phyloP scores from a whole-genome alignment of 2,329 filamentous ascomycete species.

The Aspergillus piperis region DNA sequence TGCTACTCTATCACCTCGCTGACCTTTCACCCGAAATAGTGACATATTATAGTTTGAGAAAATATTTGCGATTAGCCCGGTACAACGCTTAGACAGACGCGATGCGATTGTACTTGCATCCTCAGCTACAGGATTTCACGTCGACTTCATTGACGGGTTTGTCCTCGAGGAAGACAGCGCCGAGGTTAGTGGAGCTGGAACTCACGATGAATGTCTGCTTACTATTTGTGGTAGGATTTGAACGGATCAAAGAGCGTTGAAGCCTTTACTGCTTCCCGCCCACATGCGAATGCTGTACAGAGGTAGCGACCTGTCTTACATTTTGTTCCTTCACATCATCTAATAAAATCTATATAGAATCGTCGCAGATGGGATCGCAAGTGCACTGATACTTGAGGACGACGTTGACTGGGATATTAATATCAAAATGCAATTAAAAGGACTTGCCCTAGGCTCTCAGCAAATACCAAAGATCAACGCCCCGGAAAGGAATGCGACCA shows the following conservation, averaged over 20 bases:
- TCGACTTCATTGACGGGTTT: neutral
- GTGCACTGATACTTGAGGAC: neutral
- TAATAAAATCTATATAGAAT: neutral
- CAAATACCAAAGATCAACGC: neutral
- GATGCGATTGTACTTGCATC: neutral
- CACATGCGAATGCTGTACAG: neutral
- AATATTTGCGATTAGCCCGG: neutral
- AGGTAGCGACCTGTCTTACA: neutral
- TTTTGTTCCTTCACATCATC: neutral
- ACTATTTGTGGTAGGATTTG: neutral
- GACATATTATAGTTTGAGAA: neutral
- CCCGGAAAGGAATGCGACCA: neutral
- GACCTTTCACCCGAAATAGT: neutral
- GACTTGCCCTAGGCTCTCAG: neutral
- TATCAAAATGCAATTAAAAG: neutral
- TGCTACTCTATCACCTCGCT: too few species aligned
- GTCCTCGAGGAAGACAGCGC: neutral
- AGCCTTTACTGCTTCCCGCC: neutral
- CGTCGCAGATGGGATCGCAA: neutral
- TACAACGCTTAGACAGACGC: neutral
- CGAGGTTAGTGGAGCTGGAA: neutral
- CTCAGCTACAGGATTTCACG: neutral
- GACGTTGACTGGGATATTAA: neutral
- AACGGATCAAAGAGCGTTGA: neutral
- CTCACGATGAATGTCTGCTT: neutral